A percentile compares a stretch with the other conserved stretches of the same genome.
These are phyloP conservation scores for Zygosaccharomyces pseudobailii DNA, from an alignment of 1,139 yeast genomes.

Conservation along the genomic window DNA sequence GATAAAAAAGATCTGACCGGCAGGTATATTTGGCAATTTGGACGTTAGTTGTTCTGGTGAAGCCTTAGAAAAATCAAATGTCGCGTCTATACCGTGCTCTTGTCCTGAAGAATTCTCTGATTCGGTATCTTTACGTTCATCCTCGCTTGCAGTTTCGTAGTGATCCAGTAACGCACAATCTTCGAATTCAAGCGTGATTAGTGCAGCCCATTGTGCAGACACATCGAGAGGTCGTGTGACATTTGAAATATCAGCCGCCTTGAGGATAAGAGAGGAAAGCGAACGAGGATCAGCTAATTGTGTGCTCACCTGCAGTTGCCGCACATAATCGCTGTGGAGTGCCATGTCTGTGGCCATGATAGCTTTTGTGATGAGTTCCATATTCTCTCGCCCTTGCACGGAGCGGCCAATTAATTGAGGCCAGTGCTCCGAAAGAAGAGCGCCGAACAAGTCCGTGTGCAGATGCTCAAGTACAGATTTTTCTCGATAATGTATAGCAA, in stretches of 20 bases:
- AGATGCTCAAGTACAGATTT: conserved; percentile 76
- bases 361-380: conserved; percentile 29
- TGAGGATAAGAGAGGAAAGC: conserved; percentile 65
- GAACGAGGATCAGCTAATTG: conserved; percentile 33
- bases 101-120: conserved; percentile 12
- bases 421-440: conserved; percentile 59
- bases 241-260: conserved; percentile 92
- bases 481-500: conserved; percentile 58
- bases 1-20: conserved; percentile 83
- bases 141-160: conserved; percentile 2
- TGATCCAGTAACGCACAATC: conserved; percentile 50
- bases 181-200: conserved; percentile 68
- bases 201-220: conserved; percentile 82
- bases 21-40: conserved; percentile 49
- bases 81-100: conserved; percentile 25
- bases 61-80: conserved; percentile 29
- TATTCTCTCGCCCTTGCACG: conserved; percentile 9
- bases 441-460: conserved; percentile 70
- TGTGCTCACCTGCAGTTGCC: conserved; percentile 18
- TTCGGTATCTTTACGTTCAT: conserved; percentile 20
- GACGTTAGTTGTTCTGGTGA: conserved; percentile 28
- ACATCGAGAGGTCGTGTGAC: conserved; percentile 76
- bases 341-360: conserved; percentile 95
- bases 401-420: conserved; percentile 41
- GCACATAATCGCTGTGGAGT: conserved; percentile 70